Evolutionary conservation across 495 filamentous ascomycete species (phyloP).

Genomic region (Xylona heveae): DNA sequence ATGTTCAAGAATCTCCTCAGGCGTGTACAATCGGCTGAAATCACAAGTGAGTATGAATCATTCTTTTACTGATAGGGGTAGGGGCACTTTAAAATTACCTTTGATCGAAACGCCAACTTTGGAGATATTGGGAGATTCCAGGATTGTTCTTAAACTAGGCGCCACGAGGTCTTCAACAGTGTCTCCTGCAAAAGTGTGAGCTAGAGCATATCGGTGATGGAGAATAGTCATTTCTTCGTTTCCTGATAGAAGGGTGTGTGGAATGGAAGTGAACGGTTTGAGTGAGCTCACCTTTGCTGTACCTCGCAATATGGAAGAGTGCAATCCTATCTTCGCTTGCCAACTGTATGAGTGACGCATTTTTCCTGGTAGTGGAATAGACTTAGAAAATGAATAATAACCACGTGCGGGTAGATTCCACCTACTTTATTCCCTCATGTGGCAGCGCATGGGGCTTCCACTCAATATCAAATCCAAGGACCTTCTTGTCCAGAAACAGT

Average conservation of each 20-base stretch:
- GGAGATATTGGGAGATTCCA: conserved; percentile 45
- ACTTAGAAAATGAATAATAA: background rate
- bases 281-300: background rate
- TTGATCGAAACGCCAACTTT: conserved; percentile 46
- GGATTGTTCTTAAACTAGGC: conserved; percentile 42
- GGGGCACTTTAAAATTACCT: background rate
- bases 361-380: too few relatives aligned
- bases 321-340: conserved; percentile 61
- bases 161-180: conserved; percentile 33
- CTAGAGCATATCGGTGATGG: too few relatives aligned
- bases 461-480: conserved; percentile 76
- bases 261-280: background rate
- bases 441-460: conserved; percentile 37
- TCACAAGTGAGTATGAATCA: background rate
- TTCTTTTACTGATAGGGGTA: background rate
- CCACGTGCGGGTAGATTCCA: background rate
- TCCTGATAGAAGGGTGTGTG: too few relatives aligned
- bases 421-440: conserved; percentile 16
- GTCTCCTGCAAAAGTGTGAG: conserved; percentile 12
- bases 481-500: conserved; percentile 42
- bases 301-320: conserved; percentile 51
- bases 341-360: conserved; percentile 61
- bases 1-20: conserved; percentile 43
- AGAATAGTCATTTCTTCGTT: conserved; percentile 24
- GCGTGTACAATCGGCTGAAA: conserved; percentile 41